Evolutionary conservation across 2,329 filamentous ascomycete genomes (phyloP), one percentile per base, ranked within the genome.

Genomic region (Curvularia spicifera): DNA sequence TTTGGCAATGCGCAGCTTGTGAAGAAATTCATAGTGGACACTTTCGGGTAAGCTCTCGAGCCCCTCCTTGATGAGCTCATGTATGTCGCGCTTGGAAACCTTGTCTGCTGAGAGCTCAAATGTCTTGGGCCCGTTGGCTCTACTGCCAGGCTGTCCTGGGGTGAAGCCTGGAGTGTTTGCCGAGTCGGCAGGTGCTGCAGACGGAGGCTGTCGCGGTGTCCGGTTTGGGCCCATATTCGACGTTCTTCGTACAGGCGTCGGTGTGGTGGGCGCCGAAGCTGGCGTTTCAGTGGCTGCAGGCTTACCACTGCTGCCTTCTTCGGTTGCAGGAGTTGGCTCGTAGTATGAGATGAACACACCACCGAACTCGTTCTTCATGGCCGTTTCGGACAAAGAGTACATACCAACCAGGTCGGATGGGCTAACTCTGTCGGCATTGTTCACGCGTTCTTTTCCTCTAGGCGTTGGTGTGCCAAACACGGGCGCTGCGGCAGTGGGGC

Each of bases 311-410:
- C 44, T 57, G 20, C 40, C 60, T 39, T 76, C 74, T 24, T 70
- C 67, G 26, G 69, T 46, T 42, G 69, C 57, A 50, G 76, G 57
- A n/a, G 78, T 68, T 20, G 78, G 72, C 51, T 81, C 77, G 69
- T 97, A 97, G 77, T 96, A 98, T 20, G 87, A 85, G 51, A 98
- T 79, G 68, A 88, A 89, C 48, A 98, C 84, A 71, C 90, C 87
- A 22, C 90, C 91, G 89, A 92, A 96, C 55, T 90, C 88, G 60
- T 87, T 85, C 89, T 91, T 96, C 22, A 82, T 78, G 24, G 69
- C 54, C 4, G 72, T 59, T 28, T 78, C 71, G 5, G 77, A 59
- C 20, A 78, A 65, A 45, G 77, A 84, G 51, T 89, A 88, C 56
- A 98, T 81, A 12, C 89, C 85, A 33, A 90, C 87, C 53, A 99